Base-by-base conservation (phyloP, 2,329 filamentous ascomycete genomes). In the Phoma sp. region DNA sequence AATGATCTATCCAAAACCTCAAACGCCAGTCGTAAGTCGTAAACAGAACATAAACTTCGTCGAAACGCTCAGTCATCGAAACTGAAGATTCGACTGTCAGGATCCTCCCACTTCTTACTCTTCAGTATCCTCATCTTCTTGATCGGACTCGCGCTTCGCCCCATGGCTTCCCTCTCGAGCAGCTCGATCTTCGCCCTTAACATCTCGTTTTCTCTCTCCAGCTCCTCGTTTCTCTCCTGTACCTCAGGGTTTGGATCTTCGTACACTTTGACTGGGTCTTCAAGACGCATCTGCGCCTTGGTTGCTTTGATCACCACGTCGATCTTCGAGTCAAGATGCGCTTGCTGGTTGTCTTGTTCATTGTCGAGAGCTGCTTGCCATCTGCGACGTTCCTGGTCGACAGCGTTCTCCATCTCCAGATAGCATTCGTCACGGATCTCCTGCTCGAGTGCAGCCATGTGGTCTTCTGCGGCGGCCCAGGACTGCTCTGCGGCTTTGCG, bases 381-480 rank as follows among this genome's bases (percentile, higher is more conserved):
- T n/a, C 90, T 82, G 8, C 84, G 82, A 72, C 90, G 85, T 72
- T 97, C 92, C 10, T 87, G 78, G 18, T 86, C 84, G 41, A 97
- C 82, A 9, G 86, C 84, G 55, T 84, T 80, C 68, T 99, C 95
- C 79, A 96, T 96, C 68, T 97, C 95, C 2, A 79, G 81, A 63
- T 87, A 93, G 65, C 93, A 93, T 63, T 98, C 93, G 68, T 97
- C 93, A 22, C 95, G 87, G 27, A 98, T 85, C 5, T 89, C 88
- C 64, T 90, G 87, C 71, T 99, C 95, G 10, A 96, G 82, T 75
- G 90, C 86, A 38, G 90, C 84, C 76, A 90, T 81, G 63, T 79
- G 80, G 47, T 82, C 79, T 68, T 86, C 83, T 1, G 83, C 86
- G 3, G 86, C 86, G 33, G 86, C 79, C 59, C 93, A 83, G 60